Base-by-base conservation (phyloP, 1,139 yeast genomes). In the Groenewaldozyma auringiensis region DNA sequence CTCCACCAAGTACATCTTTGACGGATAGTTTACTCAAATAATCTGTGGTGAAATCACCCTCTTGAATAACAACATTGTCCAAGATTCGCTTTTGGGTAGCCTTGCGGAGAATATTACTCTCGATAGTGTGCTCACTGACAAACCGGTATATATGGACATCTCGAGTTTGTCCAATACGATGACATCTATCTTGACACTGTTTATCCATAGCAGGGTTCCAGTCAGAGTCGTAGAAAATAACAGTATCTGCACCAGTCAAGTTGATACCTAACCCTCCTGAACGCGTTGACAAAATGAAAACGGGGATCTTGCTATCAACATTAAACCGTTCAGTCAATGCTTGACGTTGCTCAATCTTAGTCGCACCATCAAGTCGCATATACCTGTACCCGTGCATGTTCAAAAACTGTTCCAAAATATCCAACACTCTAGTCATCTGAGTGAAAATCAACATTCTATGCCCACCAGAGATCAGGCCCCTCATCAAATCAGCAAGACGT, bases 141-240 rank as follows among this genome's bases (percentile, higher is more conserved):
- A 94, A 84, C 51, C 99, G 73, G 68, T 94, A 94, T 47, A 94
- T 92, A 62, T 94, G 98, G 34, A 94, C 99, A 62, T 94, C 98
- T 56, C 98, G 75, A 20, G 95, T 87, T 63, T 94, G 99, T 2
- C 99, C 99, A 62, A 94, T 94, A 71, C 99, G 83, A 65, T 94
- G 99, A 68, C 98, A 92, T 64, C 99, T 81, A 67, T 94, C 99
- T 65, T 94, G 98, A 69, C 98, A 94, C 65, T 94, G 99, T 61
- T 88, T 87, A 65, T 94, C 99, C 97, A 94, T 94, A 1, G 97
- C 95, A 2, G 99, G 99, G 62, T 94, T 94, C 99, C 99, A 94
- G 67, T 94, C 99, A 2, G 96, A 88, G 65, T 94, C 99, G 63
- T 94, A 94, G 65, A 94, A 94, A n/a, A 94, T 88, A 41, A 94